Conservation (phyloP, 176 grass and related monocot species). For the Coix lacrymajobi region DNA sequence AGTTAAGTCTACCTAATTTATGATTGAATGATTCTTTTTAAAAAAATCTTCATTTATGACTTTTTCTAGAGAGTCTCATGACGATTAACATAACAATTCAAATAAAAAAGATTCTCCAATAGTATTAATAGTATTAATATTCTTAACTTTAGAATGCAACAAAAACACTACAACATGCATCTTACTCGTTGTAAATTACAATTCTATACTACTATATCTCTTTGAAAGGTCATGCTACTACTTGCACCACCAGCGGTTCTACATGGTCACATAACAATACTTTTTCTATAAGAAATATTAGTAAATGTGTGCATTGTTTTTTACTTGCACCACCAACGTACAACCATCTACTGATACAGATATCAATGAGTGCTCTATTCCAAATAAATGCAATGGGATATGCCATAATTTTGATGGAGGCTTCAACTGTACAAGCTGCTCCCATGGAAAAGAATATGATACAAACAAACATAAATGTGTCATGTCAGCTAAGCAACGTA, state of each 20-base stretch:
- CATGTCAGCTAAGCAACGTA: neutral
- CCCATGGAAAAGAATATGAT: neutral
- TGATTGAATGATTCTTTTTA: no score
- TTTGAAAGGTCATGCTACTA: neutral
- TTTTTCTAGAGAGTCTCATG: no score
- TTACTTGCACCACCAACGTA: neutral
- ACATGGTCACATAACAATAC: neutral
- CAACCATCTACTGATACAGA: neutral
- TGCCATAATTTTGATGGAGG: neutral
- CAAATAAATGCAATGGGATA: neutral
- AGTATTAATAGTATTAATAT: no score
- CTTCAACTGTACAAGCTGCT: neutral
- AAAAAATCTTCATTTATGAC: no score
- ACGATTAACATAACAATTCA: no score
- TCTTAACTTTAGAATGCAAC: no score
- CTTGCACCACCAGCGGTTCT: neutral
- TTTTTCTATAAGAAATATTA: neutral
- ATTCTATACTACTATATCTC: no score
- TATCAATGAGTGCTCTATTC: neutral
- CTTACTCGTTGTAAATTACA: no score
- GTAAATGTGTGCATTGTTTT: neutral
- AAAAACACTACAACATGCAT: no score
- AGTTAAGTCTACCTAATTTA: no score
- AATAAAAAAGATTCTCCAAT: no score
- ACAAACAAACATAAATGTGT: neutral